Conservation (phyloP, 495 filamentous ascomycete genomes). For the Xylaria telfairii region DNA sequence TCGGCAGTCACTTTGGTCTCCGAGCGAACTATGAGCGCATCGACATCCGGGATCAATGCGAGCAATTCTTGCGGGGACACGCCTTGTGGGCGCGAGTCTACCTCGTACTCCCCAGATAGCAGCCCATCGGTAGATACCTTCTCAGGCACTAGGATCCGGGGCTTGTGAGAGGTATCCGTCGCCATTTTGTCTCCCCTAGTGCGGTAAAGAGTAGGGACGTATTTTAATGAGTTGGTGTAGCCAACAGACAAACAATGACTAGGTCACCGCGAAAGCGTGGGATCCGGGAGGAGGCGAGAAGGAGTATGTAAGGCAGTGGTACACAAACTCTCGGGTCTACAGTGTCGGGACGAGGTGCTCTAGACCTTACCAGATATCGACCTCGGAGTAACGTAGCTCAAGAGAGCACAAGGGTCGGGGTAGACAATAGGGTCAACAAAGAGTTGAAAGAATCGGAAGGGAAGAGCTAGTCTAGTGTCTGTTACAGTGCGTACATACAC, state of each 20-base stretch:
- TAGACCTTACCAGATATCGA: neutral
- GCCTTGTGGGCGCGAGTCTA: constrained; percentile 61
- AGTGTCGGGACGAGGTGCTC: neutral
- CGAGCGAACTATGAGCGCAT: constrained; percentile 73
- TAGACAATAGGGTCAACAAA: neutral
- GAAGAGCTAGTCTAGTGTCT: neutral
- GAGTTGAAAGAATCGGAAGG: neutral
- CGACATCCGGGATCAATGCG: constrained; percentile 64
- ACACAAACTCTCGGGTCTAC: neutral
- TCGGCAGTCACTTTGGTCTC: constrained; percentile 72
- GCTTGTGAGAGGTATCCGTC: constrained; percentile 24
- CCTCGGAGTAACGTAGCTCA: neutral
- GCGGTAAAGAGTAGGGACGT: neutral
- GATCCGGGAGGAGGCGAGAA: neutral
- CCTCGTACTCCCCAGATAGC: constrained; percentile 60
- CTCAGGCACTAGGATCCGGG: constrained; percentile 72
- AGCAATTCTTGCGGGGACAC: constrained; percentile 63
- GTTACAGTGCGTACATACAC: neutral
- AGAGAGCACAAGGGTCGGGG: neutral
- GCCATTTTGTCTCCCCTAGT: neutral
- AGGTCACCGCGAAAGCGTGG: neutral
- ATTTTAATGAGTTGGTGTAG: neutral
- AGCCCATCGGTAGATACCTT: constrained; percentile 77
- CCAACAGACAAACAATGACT: neutral
- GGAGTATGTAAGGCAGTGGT: neutral